Base-by-base conservation (phyloP, 2,329 filamentous ascomycete genomes). In the Teratosphaeria epicoccoides region DNA sequence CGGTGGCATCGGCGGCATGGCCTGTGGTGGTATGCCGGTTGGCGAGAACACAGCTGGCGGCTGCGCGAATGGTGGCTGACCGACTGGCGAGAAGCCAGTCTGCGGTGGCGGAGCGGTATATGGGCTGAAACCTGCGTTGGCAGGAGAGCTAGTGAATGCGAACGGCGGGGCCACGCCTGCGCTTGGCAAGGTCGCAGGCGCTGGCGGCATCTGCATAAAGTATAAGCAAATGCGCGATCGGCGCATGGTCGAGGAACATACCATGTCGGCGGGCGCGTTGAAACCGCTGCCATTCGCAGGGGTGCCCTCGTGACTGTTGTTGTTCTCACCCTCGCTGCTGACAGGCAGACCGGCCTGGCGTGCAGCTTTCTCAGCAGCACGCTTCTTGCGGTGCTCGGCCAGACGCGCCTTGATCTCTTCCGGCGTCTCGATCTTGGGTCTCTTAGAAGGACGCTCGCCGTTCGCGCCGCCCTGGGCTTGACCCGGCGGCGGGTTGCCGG, bases 401-500 rank as follows among this genome's bases (percentile, higher is more conserved):
- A 50, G 40, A 49, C 89, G 79, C 70, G 83, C 81, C 74, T 91
- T 89, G 53, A 96, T 71, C 63, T 94, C 88, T 12, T 86, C 83
- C 0, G 84, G 66, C 4, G 80, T 79, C 72, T 95, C 88, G 5
- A 88, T 74, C 73, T 87, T 81, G 1, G 83, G 80, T 55, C 82
- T 82, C 67, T 88, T 84, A 11, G 29, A 12, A 28, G 20, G 7
- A 17, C 7, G 14, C 17, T 40, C 33, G 33, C 33, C 33, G n/a
- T 40, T 40, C n/a, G 33, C 33, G 14, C 47, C 50, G 24, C 20
- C 22, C n/a, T 37, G 24, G 7, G 14, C 23, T 9, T 46, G 25
- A 29, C 70, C 71, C 0, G 87, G 81, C 17, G 84, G 80, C 2
- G 87, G 87, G 64, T 96, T 95, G 29, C 90, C 91, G 1, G 89